Evolutionary conservation across 306 rosid genomes (phyloP).

Genomic region (Rosa chinensis): DNA sequence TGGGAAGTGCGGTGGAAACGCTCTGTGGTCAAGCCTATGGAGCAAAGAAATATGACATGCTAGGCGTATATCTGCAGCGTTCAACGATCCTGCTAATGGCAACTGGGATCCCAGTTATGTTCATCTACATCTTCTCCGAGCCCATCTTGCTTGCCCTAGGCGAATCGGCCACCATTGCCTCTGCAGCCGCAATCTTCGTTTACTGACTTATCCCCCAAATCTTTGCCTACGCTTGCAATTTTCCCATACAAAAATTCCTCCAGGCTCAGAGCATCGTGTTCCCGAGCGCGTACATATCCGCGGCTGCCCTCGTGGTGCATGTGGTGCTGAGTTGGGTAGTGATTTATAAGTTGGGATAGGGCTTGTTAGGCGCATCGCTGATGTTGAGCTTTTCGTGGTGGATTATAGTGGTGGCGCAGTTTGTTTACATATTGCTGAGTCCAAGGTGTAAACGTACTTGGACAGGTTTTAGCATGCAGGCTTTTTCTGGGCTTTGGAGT

Average conservation of each 20-base stretch:
- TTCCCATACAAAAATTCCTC: conserved; percentile 57
- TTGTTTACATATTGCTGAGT: conserved; percentile 35
- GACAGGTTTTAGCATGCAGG: conserved; percentile 44
- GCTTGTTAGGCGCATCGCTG: conserved; percentile 44
- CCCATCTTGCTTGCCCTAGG: conserved; percentile 36
- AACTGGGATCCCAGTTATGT: conserved; percentile 35
- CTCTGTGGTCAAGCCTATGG: conserved; percentile 71
- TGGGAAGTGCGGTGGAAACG: conserved; percentile 68
- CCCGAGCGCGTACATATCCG: conserved; percentile 46
- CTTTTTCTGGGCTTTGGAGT: conserved; percentile 43
- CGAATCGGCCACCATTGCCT: conserved; percentile 35
- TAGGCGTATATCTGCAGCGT: conserved; percentile 49
- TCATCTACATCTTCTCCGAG: conserved; percentile 41
- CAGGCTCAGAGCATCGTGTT: conserved; percentile 56
- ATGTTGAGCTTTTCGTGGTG: conserved; percentile 54
- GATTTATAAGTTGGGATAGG: conserved; percentile 34
- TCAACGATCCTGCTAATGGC: conserved; percentile 39
- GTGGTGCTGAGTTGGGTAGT: conserved; percentile 41
- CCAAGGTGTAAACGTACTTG: conserved; percentile 41
- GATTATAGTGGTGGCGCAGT: conserved; percentile 49
- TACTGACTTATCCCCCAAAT: conserved; percentile 57
- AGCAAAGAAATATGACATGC: conserved; percentile 44
- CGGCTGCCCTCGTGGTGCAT: conserved; percentile 31
- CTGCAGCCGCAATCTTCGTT: conserved; percentile 37
- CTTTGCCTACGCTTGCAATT: conserved; percentile 51